Evolutionary conservation across 2,329 filamentous ascomycete genomes (phyloP).

Genomic region (Cercospora berteroae): DNA sequence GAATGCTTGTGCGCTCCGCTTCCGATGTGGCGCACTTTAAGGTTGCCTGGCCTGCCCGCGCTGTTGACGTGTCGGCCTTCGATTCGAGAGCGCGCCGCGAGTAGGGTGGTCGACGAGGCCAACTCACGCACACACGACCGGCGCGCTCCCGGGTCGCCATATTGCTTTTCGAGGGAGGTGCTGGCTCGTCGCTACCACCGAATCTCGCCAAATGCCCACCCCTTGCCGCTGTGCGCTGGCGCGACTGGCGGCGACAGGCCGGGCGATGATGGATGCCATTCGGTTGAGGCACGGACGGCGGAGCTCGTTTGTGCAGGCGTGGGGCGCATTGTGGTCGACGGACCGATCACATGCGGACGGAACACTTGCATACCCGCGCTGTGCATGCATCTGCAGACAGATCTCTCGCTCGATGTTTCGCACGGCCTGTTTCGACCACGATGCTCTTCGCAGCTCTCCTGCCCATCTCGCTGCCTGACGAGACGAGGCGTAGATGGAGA

Average conservation of each 20-base stretch:
- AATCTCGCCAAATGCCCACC: not conserved
- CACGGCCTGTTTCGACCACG: not conserved
- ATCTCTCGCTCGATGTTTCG: slow-evolving; percentile 6
- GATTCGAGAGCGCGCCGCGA: slow-evolving; percentile 30
- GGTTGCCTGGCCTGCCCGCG: slow-evolving; percentile 33
- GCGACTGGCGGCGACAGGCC: not conserved
- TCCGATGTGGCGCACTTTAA: slow-evolving; percentile 25
- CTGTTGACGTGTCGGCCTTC: slow-evolving; percentile 31
- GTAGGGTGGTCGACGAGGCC: slow-evolving; percentile 19
- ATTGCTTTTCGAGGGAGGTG: slow-evolving; percentile 16
- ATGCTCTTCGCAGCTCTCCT: not conserved
- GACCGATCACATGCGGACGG: slow-evolving; percentile 20
- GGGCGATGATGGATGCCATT: not conserved
- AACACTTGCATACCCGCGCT: slow-evolving; percentile 11
- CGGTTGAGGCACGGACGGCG: slow-evolving; percentile 3
- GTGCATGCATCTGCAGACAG: slow-evolving; percentile 8
- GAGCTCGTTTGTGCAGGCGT: slow-evolving; percentile 4
- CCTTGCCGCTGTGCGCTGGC: slow-evolving; percentile 9
- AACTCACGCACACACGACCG: slow-evolving; percentile 11
- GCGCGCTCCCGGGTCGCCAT: slow-evolving; percentile 4
- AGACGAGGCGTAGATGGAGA: not conserved
- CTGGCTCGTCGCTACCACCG: slow-evolving; percentile 8
- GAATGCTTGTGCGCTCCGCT: slow-evolving; percentile 21
- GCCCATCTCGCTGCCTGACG: not conserved
- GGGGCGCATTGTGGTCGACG: slow-evolving; percentile 15